These are phyloP conservation scores for Sclerotinia sclerotiorum DNA, from an alignment of 2,329 filamentous ascomycete species.

Conservation along the genomic window DNA sequence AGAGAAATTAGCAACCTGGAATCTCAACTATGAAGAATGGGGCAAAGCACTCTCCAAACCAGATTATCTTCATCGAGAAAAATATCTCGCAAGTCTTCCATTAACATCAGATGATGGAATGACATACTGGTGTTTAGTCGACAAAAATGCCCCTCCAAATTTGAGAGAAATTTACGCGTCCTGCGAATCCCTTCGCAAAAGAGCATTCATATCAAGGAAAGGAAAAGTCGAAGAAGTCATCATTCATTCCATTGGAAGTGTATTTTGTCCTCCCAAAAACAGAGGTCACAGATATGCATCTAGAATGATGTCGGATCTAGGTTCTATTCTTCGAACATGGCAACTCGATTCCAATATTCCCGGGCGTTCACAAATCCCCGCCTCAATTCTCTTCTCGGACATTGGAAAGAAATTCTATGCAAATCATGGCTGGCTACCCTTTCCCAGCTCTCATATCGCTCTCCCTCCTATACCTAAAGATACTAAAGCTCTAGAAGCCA, in stretches of 20 bases:
- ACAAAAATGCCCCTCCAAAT: constrained; percentile 43
- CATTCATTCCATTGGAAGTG: constrained; percentile 74
- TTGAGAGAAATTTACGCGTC: constrained; percentile 58
- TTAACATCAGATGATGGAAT: constrained; percentile 59
- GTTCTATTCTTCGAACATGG: constrained; percentile 52
- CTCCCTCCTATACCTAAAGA: constrained; percentile 49
- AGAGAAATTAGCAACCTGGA: constrained; percentile 57
- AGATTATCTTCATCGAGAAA: constrained; percentile 60
- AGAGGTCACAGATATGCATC: constrained; percentile 74
- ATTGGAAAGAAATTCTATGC: constrained; percentile 84
- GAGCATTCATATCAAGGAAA: constrained; percentile 50
- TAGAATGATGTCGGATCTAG: constrained; percentile 70
- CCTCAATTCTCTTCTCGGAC: constrained; percentile 83
- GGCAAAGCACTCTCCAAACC: constrained; percentile 54
- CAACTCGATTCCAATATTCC: constrained; percentile 46
- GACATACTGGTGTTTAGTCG: constrained; percentile 61
- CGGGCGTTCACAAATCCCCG: constrained; percentile 49
- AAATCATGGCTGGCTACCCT: constrained; percentile 71
- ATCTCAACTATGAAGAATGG: constrained; percentile 58
- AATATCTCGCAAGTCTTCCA: constrained; percentile 56
- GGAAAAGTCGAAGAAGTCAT: constrained; percentile 53
- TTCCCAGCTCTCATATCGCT: constrained; percentile 69
- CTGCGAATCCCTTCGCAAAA: constrained; percentile 64
- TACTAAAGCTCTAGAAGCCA: not conserved
- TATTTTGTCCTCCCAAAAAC: constrained; percentile 69